Base-by-base conservation (phyloP, 169 alveolate species). In the Plasmodium fragile region DNA sequence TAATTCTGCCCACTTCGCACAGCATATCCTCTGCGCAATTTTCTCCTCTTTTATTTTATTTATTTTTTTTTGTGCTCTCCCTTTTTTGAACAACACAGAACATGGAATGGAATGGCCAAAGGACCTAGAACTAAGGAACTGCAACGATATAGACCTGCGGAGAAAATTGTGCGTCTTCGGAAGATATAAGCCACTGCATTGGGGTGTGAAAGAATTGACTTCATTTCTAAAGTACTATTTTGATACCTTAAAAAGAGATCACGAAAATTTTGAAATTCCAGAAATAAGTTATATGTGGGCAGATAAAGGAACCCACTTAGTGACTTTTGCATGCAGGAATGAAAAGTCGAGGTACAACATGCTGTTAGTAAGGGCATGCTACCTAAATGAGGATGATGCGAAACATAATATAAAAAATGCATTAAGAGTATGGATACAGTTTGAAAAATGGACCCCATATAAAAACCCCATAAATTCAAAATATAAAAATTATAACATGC, bases 231-330 rank as follows among this genome's bases (percentile, higher is more conserved):
- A 73, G 49, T 28, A 73, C 28, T 84, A 84, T 84, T 84, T 84
- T 84, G 93, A 84, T 10, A 18, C 70, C 8, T 72, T 84, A 73
- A 84, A 84, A 84, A 75, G 45, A 73, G 93, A 84, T 32, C 73
- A 72, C 43, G 83, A 13, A 30, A 84, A 84, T 52, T 84, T 84
- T 84, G 93, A 84, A 84, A 73, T 84, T 13, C 93, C 93, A 3
- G 70, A 84, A 69, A 84, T 84, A 73, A 36, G 85, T 73, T 83
- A 84, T 59, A 84, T 84, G 78, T 84, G 93, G 93, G 93, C 93
- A 16, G 85, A 85, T 69, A 85, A 85, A 30, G 93, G 93, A 55
- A 85, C 93, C 1, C 93, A 85, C 59, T 85, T 85, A 85, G 80
- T 85, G 18, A 85, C 93, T 45, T 85, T 85, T 32, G 93, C 93